Conservation (phyloP, 805 yeast genomes). For the Candida dendrica region DNA sequence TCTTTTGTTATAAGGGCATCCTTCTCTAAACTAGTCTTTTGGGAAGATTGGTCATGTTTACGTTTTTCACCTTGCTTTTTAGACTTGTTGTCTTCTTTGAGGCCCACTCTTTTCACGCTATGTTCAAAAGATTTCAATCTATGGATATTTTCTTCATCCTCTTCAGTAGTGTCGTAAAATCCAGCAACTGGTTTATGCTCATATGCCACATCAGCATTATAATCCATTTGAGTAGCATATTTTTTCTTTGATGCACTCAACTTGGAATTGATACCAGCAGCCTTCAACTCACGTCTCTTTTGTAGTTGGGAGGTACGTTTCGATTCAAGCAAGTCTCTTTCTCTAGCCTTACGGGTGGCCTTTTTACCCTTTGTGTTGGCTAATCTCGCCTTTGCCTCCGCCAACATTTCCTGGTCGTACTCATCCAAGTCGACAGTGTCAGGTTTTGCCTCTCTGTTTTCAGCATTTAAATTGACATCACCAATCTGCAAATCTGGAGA, state of each 20-base stretch:
- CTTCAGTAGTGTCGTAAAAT: slow-evolving; percentile 60
- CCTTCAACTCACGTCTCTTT: slow-evolving; percentile 72
- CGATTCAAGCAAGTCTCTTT: slow-evolving; percentile 73
- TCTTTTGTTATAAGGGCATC: slow-evolving; percentile 6
- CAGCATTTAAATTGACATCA: slow-evolving; percentile 64
- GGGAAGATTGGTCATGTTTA: slow-evolving; percentile 17
- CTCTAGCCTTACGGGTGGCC: slow-evolving; percentile 85
- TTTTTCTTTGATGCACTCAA: slow-evolving; percentile 46
- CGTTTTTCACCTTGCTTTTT: slow-evolving; percentile 23
- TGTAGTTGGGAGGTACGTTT: slow-evolving; percentile 69
- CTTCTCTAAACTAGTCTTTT: slow-evolving; percentile 16
- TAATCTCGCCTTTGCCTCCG: slow-evolving; percentile 90
- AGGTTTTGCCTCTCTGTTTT: slow-evolving; percentile 73
- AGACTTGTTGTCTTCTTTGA: slow-evolving; percentile 30
- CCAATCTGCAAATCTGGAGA: slow-evolving; percentile 33
- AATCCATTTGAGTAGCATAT: slow-evolving; percentile 61
- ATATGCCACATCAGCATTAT: slow-evolving; percentile 76
- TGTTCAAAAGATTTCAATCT: slow-evolving; percentile 36
- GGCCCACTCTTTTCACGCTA: slow-evolving; percentile 37
- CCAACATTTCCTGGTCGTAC: slow-evolving; percentile 84
- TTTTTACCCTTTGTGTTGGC: slow-evolving; percentile 93
- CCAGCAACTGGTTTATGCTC: slow-evolving; percentile 67
- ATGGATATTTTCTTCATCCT: slow-evolving; percentile 33
- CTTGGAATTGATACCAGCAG: slow-evolving; percentile 59
- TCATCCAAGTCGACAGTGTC: slow-evolving; percentile 77